A percentile compares a stretch with the other conserved stretches of the same genome.
Conservation (phyloP, 768 basidiomycete genomes). For the Boletus subcaerulescens region DNA sequence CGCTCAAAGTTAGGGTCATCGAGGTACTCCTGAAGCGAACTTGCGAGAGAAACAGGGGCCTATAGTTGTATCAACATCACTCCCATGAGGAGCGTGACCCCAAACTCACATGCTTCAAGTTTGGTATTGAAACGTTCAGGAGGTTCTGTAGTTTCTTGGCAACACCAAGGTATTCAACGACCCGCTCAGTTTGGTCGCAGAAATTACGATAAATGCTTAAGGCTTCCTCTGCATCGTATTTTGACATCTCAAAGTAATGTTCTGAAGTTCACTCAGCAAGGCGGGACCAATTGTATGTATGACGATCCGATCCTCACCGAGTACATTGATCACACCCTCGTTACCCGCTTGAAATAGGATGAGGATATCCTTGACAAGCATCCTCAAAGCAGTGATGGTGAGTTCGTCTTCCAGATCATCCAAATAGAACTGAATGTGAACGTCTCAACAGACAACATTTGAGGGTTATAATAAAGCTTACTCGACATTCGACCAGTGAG, state of each 20-base stretch:
- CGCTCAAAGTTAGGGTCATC: conserved; percentile 96
- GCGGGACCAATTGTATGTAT: conserved; percentile 16
- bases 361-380: conserved; percentile 95
- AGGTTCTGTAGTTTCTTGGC: conserved; percentile 93
- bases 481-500: conserved; percentile 80
- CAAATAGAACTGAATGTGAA: conserved; percentile 71
- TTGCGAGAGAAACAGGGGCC: conserved; percentile 95
- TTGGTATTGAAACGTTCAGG: conserved; percentile 91
- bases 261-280: conserved; percentile 45
- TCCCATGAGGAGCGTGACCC: neutral
- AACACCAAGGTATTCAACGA: conserved; percentile 89
- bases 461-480: conserved; percentile 38
- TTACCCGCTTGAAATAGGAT: conserved; percentile 96
- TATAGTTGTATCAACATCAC: conserved; percentile 28
- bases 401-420: conserved; percentile 93
- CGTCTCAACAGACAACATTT: neutral
- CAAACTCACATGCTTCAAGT: conserved; percentile 76
- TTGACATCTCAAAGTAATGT: conserved; percentile 98
- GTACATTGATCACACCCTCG: conserved; percentile 84
- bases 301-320: conserved; percentile 50
- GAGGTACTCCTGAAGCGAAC: conserved; percentile 91
- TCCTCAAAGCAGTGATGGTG: conserved; percentile 80
- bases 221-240: conserved; percentile 83
- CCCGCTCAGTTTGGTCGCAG: conserved; percentile 88
- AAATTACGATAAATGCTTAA: conserved; percentile 89